Evolutionary conservation across 2,329 filamentous ascomycete species (phyloP).

Genomic region (Teratosphaeria viscida): DNA sequence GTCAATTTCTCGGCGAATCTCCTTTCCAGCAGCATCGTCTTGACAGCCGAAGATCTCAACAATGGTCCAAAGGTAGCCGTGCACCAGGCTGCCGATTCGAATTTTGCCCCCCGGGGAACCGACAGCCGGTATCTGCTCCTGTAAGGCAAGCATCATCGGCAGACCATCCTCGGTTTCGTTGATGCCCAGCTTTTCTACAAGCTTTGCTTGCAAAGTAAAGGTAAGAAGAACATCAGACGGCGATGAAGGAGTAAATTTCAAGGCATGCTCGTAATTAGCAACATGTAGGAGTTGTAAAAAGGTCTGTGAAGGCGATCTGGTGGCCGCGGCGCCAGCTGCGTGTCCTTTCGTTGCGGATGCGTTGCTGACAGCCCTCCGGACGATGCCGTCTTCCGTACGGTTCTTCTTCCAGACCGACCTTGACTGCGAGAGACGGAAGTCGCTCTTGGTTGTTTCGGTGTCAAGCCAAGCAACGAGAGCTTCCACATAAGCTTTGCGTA

Average conservation of each 20-base stretch:
- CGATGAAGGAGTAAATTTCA: constrained; percentile 53
- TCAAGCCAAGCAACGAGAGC: constrained; percentile 70
- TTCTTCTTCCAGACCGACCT: constrained; percentile 13
- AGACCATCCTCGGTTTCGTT: constrained; percentile 70
- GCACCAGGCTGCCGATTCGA: constrained; percentile 70
- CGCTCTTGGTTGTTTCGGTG: constrained; percentile 22
- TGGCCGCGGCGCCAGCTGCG: constrained; percentile 39
- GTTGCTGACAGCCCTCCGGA: constrained; percentile 58
- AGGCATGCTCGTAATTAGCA: constrained; percentile 76
- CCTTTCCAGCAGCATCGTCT: constrained; percentile 50
- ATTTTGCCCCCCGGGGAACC: constrained; percentile 61
- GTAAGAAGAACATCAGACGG: constrained; percentile 60
- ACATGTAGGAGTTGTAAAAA: constrained; percentile 78
- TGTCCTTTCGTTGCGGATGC: constrained; percentile 35
- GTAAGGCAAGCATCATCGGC: constrained; percentile 80
- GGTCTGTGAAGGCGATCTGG: constrained; percentile 36
- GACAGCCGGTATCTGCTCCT: constrained; percentile 66
- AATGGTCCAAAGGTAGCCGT: constrained; percentile 79
- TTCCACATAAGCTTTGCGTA: constrained; percentile 77
- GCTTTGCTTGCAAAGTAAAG: constrained; percentile 62
- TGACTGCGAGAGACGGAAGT: constrained; percentile 12
- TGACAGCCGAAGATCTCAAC: constrained; percentile 70
- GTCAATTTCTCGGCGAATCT: constrained; percentile 65
- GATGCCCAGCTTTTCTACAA: constrained; percentile 69
- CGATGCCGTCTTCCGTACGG: constrained; percentile 25